Base-by-base conservation (phyloP, 441 rosid genomes). In the Capsella rubella region DNA sequence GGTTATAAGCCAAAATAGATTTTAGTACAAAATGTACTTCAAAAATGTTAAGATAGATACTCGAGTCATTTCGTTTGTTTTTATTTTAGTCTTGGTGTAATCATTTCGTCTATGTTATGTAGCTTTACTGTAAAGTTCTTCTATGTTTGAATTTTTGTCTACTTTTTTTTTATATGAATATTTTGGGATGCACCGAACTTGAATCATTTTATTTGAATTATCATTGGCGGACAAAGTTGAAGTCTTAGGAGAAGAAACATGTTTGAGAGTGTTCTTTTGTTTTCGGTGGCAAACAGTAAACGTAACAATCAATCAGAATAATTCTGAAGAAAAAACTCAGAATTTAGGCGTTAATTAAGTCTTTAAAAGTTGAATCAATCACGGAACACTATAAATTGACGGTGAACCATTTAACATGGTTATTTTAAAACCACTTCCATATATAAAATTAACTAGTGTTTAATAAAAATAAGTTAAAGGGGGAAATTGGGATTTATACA, bases 301-400 rank as follows among this genome's bases (percentile, higher is more conserved):
- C 62, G 21, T 59, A 16, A 4, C 68, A 67, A 67, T 67, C 73
- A 74, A 45, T 49, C 73, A 67, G 7, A 18, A 29, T 47, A 47
- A 28, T 63, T 52, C 29, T 53, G 29, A 14, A 45, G 9, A 47
- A n/a, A 0, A 32, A 16, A 16, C 18, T 21, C 25, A 21, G 16
- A 47, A 12, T 39, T 11, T 16, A 51, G 69, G 74, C 57, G 64
- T 68, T 31, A 42, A 53, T 61, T 37, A 16, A 43, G 64, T 32
- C 64, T 52, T 32, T 21, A 35, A 60, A 43, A 51, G n/a, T 25
- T 32, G 28, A 40, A 50, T 50, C 64, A 75, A 60, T 68, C 73
- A 75, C 74, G 69, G 74, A 53, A 13, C 7, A 32, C 8, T 49
- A 49, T 9, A 25, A 56, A 43, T 15, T 53, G 8, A 3, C 45